These are phyloP conservation scores for Cercospora sp. DNA, from an alignment of 2,329 filamentous ascomycete species.

Conservation along the genomic window DNA sequence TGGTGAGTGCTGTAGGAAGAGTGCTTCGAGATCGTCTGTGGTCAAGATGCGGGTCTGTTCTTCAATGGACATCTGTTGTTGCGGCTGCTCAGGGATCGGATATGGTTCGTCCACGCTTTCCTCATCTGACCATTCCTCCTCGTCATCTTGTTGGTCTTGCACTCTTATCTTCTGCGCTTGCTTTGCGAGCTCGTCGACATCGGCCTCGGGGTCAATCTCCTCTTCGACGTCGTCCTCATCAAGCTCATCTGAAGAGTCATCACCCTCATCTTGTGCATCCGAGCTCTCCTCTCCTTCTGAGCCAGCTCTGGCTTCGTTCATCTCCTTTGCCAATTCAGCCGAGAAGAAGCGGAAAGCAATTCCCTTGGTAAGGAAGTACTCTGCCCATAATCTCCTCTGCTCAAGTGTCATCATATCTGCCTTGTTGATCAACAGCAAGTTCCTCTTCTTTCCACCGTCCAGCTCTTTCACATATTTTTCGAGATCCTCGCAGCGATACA, in stretches of 20 bases:
- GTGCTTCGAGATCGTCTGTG: conserved; percentile 84
- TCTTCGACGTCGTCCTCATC: conserved; percentile 38
- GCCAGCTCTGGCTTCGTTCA: conserved; percentile 76
- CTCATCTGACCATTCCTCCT: conserved; percentile 42
- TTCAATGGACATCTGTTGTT: conserved; percentile 41
- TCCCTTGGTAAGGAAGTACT: conserved; percentile 74
- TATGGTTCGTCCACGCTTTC: conserved; percentile 39
- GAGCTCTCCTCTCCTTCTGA: conserved; percentile 58
- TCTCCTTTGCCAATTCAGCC: conserved; percentile 83
- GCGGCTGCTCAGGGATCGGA: conserved; percentile 37
- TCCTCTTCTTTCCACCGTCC: conserved; percentile 70
- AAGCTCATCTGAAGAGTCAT: conserved; percentile 38
- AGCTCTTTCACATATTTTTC: conserved; percentile 94
- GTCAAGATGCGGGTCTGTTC: conserved; percentile 72
- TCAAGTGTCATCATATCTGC: conserved; percentile 95
- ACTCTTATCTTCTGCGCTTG: conserved; percentile 44
- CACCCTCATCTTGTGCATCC: conserved; percentile 37
- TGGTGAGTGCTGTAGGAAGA: conserved; percentile 77
- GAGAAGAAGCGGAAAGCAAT: conserved; percentile 98
- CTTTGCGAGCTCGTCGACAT: conserved; percentile 42
- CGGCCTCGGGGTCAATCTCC: conserved; percentile 47
- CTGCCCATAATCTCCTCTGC: conserved; percentile 81
- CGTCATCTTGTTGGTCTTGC: conserved; percentile 43
- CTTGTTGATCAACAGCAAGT: conserved; percentile 93
- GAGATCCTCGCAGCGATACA: conserved; percentile 92